These are phyloP conservation scores for Aspergillus pseudoterreus DNA, from an alignment of 2,329 filamentous ascomycete genomes.

Conservation along the genomic window DNA sequence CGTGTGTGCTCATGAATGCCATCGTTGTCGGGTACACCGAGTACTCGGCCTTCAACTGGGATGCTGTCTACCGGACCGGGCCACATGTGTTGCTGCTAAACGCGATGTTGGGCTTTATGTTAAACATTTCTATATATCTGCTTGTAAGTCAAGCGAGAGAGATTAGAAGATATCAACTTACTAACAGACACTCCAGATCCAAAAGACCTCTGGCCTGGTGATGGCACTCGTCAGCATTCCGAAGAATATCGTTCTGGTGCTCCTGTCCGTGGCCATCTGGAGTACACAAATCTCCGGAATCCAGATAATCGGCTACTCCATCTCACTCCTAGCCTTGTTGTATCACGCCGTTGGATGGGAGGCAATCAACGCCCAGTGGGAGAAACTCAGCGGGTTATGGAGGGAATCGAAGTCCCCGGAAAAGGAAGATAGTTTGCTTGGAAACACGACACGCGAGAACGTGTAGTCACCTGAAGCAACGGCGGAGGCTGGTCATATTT, in stretches of 20 bases:
- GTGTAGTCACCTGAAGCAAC: too few species aligned
- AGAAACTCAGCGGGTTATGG: background rate
- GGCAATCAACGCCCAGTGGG: constrained; percentile 48
- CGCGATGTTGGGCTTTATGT: constrained; percentile 68
- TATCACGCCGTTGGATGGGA: constrained; percentile 67
- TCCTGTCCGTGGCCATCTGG: constrained; percentile 71
- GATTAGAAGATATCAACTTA: background rate
- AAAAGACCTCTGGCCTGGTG: constrained; percentile 76
- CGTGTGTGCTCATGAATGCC: constrained; percentile 73
- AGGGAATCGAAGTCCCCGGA: too few species aligned
- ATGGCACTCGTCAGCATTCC: constrained; percentile 78
- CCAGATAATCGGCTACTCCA: constrained; percentile 69
- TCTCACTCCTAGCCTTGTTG: constrained; percentile 62
- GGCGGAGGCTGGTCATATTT: too few species aligned
- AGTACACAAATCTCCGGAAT: constrained; percentile 63
- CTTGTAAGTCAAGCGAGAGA: constrained; percentile 54
- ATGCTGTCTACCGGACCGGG: constrained; percentile 4
- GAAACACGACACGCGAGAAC: too few species aligned
- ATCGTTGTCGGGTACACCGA: constrained; percentile 64
- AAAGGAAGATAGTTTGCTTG: too few species aligned
- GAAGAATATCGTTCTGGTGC: constrained; percentile 77
- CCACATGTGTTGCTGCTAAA: constrained; percentile 63
- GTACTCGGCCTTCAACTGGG: constrained; percentile 48
- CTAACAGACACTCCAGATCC: constrained; percentile 55
- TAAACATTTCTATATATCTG: constrained; percentile 79